Conservation (phyloP, 768 basidiomycete genomes). For the Sarcodon sp. region DNA sequence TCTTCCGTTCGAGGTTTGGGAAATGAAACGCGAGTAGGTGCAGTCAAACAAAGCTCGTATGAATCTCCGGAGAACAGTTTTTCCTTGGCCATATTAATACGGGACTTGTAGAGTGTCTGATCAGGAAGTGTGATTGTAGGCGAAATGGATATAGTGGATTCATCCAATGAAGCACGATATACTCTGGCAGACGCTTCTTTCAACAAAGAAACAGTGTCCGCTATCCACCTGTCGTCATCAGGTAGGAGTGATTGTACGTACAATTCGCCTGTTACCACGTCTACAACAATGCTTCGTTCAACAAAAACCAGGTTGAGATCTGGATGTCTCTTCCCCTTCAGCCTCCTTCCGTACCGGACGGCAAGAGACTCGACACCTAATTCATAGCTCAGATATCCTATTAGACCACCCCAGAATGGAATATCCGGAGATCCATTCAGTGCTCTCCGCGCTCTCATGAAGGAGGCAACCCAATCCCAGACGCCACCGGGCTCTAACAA, state of each 20-base stretch:
- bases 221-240: constrained; percentile 50
- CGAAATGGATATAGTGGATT: constrained; percentile 3
- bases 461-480: constrained; percentile 66
- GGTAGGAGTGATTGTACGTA: constrained; percentile 56
- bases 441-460: constrained; percentile 43
- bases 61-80: constrained; percentile 75
- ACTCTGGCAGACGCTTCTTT: constrained; percentile 8
- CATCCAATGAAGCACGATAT: constrained; percentile 10
- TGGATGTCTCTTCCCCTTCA: constrained; percentile 30
- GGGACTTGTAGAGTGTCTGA: constrained; percentile 46
- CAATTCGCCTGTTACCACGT: constrained; percentile 31
- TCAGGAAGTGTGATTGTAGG: constrained; percentile 39
- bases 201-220: constrained; percentile 24
- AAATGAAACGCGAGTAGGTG: constrained; percentile 45
- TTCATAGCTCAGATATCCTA: constrained; percentile 74
- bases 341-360: constrained; percentile 23
- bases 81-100: constrained; percentile 61
- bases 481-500: constrained; percentile 38
- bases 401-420: constrained; percentile 78
- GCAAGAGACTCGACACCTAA: constrained; percentile 49
- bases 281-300: constrained; percentile 66
- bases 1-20: constrained; percentile 18
- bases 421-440: constrained; percentile 33
- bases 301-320: constrained; percentile 71
- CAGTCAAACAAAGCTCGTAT: constrained; percentile 89